Conservation (phyloP, 2,329 filamentous ascomycete species). For the Aspergillus fructus region DNA sequence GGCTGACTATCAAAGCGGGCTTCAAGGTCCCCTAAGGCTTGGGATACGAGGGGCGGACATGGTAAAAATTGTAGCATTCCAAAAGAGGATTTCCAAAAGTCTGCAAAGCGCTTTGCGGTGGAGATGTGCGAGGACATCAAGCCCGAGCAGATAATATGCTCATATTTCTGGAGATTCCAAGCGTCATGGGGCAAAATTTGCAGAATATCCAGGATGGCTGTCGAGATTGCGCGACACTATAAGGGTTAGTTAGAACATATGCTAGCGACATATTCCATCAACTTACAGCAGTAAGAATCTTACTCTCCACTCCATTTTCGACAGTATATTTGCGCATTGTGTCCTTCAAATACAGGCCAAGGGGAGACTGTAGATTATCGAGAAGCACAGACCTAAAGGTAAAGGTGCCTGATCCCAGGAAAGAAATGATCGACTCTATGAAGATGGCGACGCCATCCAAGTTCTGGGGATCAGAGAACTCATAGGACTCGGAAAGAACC, state of each 20-base stretch:
- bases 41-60: constrained; percentile 65
- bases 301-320: constrained; percentile 29
- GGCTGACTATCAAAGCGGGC: constrained; percentile 52
- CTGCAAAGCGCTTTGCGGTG: constrained; percentile 53
- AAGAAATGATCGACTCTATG: constrained; percentile 54
- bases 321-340: constrained; percentile 26
- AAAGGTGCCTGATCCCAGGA: constrained; percentile 52
- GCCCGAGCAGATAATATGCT: constrained; percentile 52
- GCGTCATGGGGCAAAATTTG: constrained; percentile 29
- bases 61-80: constrained; percentile 58
- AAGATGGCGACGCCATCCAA: constrained; percentile 46
- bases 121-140: constrained; percentile 53
- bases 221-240: constrained; percentile 35
- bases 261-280: constrained; percentile 2
- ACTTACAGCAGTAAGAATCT: constrained; percentile 37
- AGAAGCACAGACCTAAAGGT: constrained; percentile 58
- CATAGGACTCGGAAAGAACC: constrained; percentile 58
- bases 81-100: constrained; percentile 71
- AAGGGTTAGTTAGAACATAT: constrained; percentile 20
- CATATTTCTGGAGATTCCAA: constrained; percentile 51
- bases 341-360: constrained; percentile 38
- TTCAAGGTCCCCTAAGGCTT: constrained; percentile 61
- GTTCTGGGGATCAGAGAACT: constrained; percentile 41
- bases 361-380: constrained; percentile 54
- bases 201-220: constrained; percentile 31